Evolutionary conservation across 345 rosid species (phyloP), one percentile per base, ranked within the genome.

Genomic region (Nasturtium officinale): DNA sequence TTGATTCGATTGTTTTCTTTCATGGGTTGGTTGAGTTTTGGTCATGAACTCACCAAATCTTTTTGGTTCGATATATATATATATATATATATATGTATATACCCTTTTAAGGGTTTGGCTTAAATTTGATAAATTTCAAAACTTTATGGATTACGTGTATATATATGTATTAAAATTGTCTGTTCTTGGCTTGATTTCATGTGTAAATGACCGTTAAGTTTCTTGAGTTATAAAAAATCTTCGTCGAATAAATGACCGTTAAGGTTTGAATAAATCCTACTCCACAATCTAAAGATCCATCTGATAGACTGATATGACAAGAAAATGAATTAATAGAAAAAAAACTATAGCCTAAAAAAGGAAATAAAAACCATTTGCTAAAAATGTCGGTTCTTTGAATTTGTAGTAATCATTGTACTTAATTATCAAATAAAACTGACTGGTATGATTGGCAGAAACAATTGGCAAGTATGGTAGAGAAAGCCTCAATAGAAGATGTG

Each of bases 401-500:
- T 73, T 71, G 7, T 61, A 42, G 15, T 21, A 51, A 25, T 64
- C 9, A 53, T 61, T n/a, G n/a, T n/a, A n/a, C n/a, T n/a, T n/a
- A 38, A 38, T 77, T 11, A 57, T 52, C 28, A 38, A 33, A 3
- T 17, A 62, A 47, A 64, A 64, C 32, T 70, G 13, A n/a, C 42
- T 65, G 38, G 18, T 23, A 64, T 65, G 32, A 57, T 46, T 73
- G 69, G 66, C 91, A 96, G 99, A 90, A 92, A 78, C 99, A 96
- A 83, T 79, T 96, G 79, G 96, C 89, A 13, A 84, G 81, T 77
- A 92, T 89, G 97, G 99, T 96, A 23, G 98, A 92, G 80, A 96
- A 96, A 81, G 95, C 98, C 5, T 89, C 98, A 9, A 92, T 92
- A 42, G 99, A 96, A 77, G 99, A 96, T 78, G 97, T 96, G 8